Conservation (phyloP, 1,139 yeast species). For the Saccharomyces hybrid region DNA sequence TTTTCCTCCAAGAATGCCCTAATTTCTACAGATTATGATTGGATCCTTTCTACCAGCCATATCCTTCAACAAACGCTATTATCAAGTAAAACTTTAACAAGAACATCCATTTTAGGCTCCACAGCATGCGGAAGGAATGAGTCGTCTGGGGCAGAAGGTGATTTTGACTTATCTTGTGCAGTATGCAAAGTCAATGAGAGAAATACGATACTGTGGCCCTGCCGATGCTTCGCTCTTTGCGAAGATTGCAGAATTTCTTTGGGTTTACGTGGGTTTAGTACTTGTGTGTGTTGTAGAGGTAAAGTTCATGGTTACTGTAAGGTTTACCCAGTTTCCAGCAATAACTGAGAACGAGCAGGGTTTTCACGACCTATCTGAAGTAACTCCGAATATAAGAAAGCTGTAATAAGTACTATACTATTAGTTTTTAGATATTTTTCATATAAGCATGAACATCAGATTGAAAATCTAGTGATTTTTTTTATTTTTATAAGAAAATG, state of each 20-base stretch:
- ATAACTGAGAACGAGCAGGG: neutral
- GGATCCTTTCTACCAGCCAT: neutral
- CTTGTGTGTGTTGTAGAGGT: constrained; percentile 81
- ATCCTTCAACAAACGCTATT: neutral
- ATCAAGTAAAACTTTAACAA: neutral
- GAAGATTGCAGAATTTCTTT: constrained; percentile 75
- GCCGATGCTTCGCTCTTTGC: constrained; percentile 82
- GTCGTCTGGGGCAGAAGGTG: constrained; percentile 3
- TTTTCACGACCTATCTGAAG: no score
- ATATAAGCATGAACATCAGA: no score
- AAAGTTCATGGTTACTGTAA: constrained; percentile 55
- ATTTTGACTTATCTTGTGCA: constrained; percentile 46
- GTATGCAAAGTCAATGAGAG: constrained; percentile 73
- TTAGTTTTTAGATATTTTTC: no score
- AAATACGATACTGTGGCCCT: constrained; percentile 86
- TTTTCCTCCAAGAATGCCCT: neutral
- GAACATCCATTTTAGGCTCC: neutral
- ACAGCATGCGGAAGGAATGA: neutral
- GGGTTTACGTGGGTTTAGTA: constrained; percentile 64
- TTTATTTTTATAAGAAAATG: no score
- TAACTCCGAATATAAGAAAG: no score
- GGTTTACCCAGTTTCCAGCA: constrained; percentile 24
- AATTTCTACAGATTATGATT: neutral
- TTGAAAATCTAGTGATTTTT: no score
- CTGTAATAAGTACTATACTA: no score